phyloP scores from a whole-genome alignment of 2,329 filamentous ascomycete species.

The Aspergillus versicolor region DNA sequence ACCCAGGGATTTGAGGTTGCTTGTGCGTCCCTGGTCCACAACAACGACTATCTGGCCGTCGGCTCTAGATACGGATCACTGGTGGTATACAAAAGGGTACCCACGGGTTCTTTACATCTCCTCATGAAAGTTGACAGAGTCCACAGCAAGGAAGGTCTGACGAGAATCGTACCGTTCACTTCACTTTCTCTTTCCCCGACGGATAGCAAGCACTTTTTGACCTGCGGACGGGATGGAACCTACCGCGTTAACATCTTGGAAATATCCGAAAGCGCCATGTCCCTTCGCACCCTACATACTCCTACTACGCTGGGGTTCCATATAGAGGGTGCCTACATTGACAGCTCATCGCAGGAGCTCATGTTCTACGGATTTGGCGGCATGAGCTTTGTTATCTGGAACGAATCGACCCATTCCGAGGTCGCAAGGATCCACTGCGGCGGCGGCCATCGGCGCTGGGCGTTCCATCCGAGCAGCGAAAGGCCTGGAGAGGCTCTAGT shows the following conservation, averaged over 20 bases:
- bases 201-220: slow-evolving; percentile 54
- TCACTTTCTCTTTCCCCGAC: slow-evolving; percentile 12
- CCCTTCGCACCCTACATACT: slow-evolving; percentile 61
- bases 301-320: slow-evolving; percentile 70
- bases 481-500: slow-evolving; percentile 52
- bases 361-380: slow-evolving; percentile 79
- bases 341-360: slow-evolving; percentile 52
- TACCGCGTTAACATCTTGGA: slow-evolving; percentile 63
- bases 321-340: slow-evolving; percentile 70
- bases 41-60: slow-evolving; percentile 44
- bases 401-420: slow-evolving; percentile 69
- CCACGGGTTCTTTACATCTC: slow-evolving; percentile 20
- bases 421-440: slow-evolving; percentile 75
- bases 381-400: slow-evolving; percentile 78
- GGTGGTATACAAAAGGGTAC: slow-evolving; percentile 44
- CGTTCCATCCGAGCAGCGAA: slow-evolving; percentile 44
- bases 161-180: slow-evolving; percentile 51
- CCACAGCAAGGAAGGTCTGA: slow-evolving; percentile 65
- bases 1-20: slow-evolving; percentile 53
- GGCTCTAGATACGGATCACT: slow-evolving; percentile 59
- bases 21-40: slow-evolving; percentile 43
- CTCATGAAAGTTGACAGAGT: slow-evolving; percentile 27
- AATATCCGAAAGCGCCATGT: slow-evolving; percentile 11
- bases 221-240: slow-evolving; percentile 73
- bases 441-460: slow-evolving; percentile 77